A percentile compares a stretch with the other conserved stretches of the same genome.
phyloP scores from a whole-genome alignment of 139 green algal species.

The Chlorella sp. region DNA sequence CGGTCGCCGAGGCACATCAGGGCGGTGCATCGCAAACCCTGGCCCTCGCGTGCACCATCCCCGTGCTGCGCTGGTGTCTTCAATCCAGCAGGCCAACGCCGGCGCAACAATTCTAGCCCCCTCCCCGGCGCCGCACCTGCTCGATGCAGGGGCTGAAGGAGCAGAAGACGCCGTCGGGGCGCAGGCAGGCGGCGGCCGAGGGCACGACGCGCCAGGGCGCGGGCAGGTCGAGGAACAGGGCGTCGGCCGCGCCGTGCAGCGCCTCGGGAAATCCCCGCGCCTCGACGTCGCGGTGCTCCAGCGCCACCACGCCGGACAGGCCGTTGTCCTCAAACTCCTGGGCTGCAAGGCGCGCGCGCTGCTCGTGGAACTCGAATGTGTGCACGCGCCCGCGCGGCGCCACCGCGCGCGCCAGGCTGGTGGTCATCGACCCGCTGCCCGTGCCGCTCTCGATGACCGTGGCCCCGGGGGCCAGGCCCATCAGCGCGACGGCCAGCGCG shows the following conservation, averaged over 20 bases:
- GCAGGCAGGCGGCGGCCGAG: conserved; percentile 68
- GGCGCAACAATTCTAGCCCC: no score
- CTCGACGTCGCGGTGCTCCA: conserved; percentile 85
- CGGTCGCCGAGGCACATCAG: no score
- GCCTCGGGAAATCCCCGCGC: conserved; percentile 80
- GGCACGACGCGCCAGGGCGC: conserved; percentile 75
- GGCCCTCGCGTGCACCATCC: no score
- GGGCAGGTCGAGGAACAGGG: conserved; percentile 95
- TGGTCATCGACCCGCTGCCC: conserved; percentile 90
- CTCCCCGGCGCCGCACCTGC: conserved; percentile 55
- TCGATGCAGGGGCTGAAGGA: conserved; percentile 99
- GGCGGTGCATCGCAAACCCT: no score
- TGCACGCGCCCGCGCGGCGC: conserved; percentile 82
- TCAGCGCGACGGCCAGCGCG: conserved; percentile 63
- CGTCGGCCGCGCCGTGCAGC: conserved; percentile 54
- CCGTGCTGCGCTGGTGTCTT: no score
- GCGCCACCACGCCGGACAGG: conserved; percentile 47
- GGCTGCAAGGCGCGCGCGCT: conserved; percentile 23
- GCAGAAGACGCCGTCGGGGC: conserved; percentile 80
- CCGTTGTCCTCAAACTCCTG: conserved; percentile 49
- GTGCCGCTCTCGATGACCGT: conserved; percentile 91
- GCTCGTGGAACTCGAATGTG: conserved; percentile 96
- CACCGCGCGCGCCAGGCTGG: conserved; percentile 86
- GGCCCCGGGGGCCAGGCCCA: conserved; percentile 86
- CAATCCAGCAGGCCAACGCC: no score